Base-by-base conservation (phyloP, 495 filamentous ascomycete genomes). In the Physcia stellaris region DNA sequence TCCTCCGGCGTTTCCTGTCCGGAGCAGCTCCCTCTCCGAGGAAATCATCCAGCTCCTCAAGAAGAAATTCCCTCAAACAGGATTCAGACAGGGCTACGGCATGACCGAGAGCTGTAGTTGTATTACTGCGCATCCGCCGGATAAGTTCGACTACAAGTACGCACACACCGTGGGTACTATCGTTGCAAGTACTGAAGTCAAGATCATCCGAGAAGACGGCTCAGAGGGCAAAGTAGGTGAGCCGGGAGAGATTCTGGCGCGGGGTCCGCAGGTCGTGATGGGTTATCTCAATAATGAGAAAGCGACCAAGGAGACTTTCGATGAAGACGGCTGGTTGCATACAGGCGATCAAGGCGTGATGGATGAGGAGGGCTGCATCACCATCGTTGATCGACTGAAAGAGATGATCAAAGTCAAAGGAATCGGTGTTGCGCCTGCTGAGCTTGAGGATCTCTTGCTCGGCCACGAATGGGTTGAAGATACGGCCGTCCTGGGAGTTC, bases 371-470 rank as follows among this genome's bases (percentile, higher is more conserved):
- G 71, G 73, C 1, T 59, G 75, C 42, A 53, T 83, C 15, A 60
- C 66, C 3, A 80, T 84, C 39, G 70, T 67, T 4, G 79, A 84
- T 42, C 61, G 80, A 0, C 68, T 82, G 35, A 84, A 84, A 61
- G 79, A 83, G 57, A 67, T 83, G 62, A 81, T 83, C 52, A 83
- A 83, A 52, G 79, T 83, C 16, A 79, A 80, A 43, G 79, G 77
- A 3, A 75, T 78, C 42, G 72, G 67, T 16, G 77, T 85, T 22
- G 78, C 76, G 32, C 79, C 78, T 1, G 78, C 77, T 0, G 80
- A 82, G 54, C 55, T 83, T 2, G 79, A 83, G 48, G 77, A 77
- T 40, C 53, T 75, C 15, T 46, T 80, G 6, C 61, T 79, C 3
- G 70, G 71, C 0, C 69, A 79, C 44, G 37, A 48, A 2, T 61